Percentiles rank a stretch among this genome's conserved stretches.
These are phyloP conservation scores for Dendrobium catenatum DNA, from an alignment of 106 monocot genomes.

Conservation along the genomic window DNA sequence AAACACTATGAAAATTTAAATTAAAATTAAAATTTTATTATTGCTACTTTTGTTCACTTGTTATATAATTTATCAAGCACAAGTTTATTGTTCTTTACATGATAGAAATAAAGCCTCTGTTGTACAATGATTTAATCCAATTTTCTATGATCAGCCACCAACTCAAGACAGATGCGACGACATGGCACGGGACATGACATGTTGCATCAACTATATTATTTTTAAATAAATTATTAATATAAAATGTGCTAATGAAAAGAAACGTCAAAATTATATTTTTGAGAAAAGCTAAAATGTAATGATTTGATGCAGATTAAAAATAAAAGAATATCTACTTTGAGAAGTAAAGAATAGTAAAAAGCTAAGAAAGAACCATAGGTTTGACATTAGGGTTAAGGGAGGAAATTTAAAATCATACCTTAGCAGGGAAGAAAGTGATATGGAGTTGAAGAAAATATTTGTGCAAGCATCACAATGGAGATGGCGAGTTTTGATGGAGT, in stretches of 20 bases:
- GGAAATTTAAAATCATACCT: background rate
- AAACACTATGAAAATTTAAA: background rate
- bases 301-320: background rate
- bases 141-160: background rate
- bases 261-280: background rate
- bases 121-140: background rate
- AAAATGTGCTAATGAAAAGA: background rate
- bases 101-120: background rate
- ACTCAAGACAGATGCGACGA: no score
- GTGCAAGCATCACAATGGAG: background rate
- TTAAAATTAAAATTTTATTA: background rate
- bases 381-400: background rate
- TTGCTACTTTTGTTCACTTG: background rate
- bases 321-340: no score
- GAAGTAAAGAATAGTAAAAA: background rate
- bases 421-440: background rate
- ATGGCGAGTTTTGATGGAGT: background rate
- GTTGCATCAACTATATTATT: background rate
- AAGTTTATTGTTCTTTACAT: background rate
- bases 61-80: background rate
- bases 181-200: background rate
- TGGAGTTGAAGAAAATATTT: background rate
- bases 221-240: background rate
- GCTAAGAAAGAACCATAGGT: background rate
- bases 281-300: background rate